Evolutionary conservation across 495 filamentous ascomycete species (phyloP).

Genomic region (Trichoderma virens): DNA sequence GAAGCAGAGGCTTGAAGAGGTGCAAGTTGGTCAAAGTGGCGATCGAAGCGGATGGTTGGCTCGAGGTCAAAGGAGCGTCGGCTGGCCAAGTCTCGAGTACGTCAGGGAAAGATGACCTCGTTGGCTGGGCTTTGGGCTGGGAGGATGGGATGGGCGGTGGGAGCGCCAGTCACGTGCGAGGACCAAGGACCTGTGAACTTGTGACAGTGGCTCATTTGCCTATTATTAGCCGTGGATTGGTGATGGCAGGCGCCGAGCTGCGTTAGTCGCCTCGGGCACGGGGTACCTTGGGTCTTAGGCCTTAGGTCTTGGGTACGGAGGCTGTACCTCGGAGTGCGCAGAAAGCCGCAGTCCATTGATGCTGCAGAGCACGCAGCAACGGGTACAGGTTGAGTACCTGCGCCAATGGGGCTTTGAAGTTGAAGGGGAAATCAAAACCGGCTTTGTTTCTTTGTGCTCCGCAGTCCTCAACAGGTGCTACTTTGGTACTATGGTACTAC

Average conservation of each 20-base stretch:
- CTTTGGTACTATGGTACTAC: too few relatives aligned
- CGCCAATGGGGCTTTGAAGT: too few relatives aligned
- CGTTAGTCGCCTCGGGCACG: background rate
- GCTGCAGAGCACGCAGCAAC: too few relatives aligned
- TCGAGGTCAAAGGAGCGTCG: conserved; percentile 7
- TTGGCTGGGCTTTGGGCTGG: conserved; percentile 3
- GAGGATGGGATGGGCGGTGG: conserved; percentile 7
- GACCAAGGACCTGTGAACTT: background rate
- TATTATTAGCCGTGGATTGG: conserved; percentile 12
- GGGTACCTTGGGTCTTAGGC: too few relatives aligned
- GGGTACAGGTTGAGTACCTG: too few relatives aligned
- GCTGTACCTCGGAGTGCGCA: too few relatives aligned
- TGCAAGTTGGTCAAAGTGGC: background rate
- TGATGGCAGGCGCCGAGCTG: background rate
- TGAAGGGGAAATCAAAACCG: too few relatives aligned
- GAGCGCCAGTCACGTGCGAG: conserved; percentile 1
- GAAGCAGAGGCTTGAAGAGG: background rate
- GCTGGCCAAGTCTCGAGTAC: conserved; percentile 4
- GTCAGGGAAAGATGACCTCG: conserved; percentile 5
- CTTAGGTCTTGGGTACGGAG: too few relatives aligned
- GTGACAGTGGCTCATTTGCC: background rate
- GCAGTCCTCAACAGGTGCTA: too few relatives aligned
- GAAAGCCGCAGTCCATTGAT: too few relatives aligned
- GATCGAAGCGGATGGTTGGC: conserved; percentile 4
- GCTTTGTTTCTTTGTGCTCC: too few relatives aligned